Evolutionary conservation across 495 filamentous ascomycete species (phyloP), one percentile per base, ranked within the genome.

Genomic region (Parachaetomium inaequale): DNA sequence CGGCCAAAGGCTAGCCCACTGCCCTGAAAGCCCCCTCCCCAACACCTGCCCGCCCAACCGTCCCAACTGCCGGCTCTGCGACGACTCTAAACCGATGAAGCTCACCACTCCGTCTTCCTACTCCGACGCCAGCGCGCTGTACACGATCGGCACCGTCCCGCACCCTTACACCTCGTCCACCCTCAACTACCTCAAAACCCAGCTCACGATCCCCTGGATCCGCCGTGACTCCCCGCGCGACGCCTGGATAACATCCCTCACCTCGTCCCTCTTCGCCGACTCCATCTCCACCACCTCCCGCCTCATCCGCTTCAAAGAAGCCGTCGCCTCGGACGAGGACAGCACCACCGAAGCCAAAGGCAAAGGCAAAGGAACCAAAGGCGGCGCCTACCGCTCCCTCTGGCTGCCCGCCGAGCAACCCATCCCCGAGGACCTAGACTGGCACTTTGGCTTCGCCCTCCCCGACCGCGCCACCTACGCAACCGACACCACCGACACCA

Each of bases 391-490:
- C 6, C 84, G 81, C 40, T 85, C 88, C 4, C 78, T 96, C 4
- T 96, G 90, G 92, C 79, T 96, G 54, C 89, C 88, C 0, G 88
- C 90, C 47, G 94, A 96, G 66, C 77, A 77, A 6, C 79, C 79
- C 3, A n/a, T 85, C 7, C 71, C 85, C 8, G 76, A 79, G 23
- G 89, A 93, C 61, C 74, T 95, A 0, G 90, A 95, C 64, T 97
- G 92, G 90, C 83, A 87, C 68, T 89, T 97, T 66, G 93, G 93
- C 50, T 98, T 98, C 77, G 77, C 78, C 31, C 79, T 96, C 12
- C 87, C 93, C 5, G 78, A 77, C 25, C 76, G 78, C 15, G 73
- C 75, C 29, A 79, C 82, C 38, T 65, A 61, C 43, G 49, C 59
- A 66, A 69, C 53, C 7, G 42, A 29, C 77, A 79, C 10, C 75